A percentile compares a stretch with the other conserved stretches of the same genome.
Conservation (phyloP, 768 basidiomycete species). For the Tephrocybe sp. region DNA sequence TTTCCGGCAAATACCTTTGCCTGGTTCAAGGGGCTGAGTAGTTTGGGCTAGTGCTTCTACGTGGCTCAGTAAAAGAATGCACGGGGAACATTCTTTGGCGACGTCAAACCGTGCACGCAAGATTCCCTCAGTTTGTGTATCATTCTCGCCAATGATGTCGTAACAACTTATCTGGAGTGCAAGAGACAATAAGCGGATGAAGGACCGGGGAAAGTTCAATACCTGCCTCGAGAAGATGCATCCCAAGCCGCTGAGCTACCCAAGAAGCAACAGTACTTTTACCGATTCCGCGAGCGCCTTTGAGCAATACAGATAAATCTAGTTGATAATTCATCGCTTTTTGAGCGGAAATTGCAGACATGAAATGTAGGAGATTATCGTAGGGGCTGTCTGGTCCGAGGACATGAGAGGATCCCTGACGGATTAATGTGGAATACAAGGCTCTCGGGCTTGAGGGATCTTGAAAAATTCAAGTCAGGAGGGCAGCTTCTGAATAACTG, state of each 20-base stretch:
- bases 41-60: conserved; percentile 76
- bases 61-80: conserved; percentile 76
- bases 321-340: conserved; percentile 59
- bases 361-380: conserved; percentile 51
- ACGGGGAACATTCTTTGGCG: conserved; percentile 78
- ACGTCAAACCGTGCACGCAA: conserved; percentile 74
- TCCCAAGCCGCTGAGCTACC: conserved; percentile 61
- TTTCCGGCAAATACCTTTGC: conserved; percentile 49
- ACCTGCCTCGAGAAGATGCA: conserved; percentile 76
- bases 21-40: conserved; percentile 59
- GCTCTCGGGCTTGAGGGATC: conserved; percentile 17
- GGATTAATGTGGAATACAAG: conserved; percentile 21
- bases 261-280: conserved; percentile 64
- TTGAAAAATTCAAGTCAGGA: background rate
- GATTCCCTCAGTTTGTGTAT: conserved; percentile 69
- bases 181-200: background rate
- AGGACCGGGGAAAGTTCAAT: background rate
- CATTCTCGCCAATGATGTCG: conserved; percentile 75
- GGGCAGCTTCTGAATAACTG: background rate
- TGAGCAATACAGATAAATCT: conserved; percentile 69
- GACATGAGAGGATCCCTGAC: conserved; percentile 21
- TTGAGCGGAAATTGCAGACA: conserved; percentile 55
- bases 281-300: conserved; percentile 78
- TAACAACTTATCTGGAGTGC: conserved; percentile 77
- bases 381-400: conserved; percentile 35